A percentile compares a stretch with the other conserved stretches of the same genome.
These are phyloP conservation scores for Geotrichum cucujoidarum DNA, from an alignment of 1,139 yeast species.

Conservation along the genomic window DNA sequence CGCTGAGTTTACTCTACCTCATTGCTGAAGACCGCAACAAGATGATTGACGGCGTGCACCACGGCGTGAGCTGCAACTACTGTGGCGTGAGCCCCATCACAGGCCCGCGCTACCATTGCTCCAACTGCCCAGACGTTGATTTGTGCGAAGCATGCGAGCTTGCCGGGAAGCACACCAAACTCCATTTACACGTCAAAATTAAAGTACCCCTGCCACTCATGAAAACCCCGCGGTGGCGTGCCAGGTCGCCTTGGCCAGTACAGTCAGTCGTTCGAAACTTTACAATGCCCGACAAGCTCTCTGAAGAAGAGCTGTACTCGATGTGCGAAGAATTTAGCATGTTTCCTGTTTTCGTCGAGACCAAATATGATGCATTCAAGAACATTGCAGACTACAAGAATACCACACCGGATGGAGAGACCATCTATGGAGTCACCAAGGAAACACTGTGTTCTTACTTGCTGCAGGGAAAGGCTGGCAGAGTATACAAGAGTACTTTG, in stretches of 20 bases:
- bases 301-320: conserved; percentile 8
- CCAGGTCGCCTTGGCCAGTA: conserved; percentile 21
- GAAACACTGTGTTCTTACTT: conserved; percentile 20
- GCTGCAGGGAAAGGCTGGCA: conserved; percentile 19
- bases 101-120: conserved; percentile 33
- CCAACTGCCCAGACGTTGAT: conserved; percentile 35
- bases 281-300: conserved; percentile 15
- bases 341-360: conserved; percentile 2
- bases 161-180: conserved; percentile 25
- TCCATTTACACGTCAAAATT: conserved; percentile 29
- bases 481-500: conserved; percentile 18
- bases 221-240: conserved; percentile 31
- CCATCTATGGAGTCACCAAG: conserved; percentile 23
- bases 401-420: neutral
- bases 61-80: conserved; percentile 33
- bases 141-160: conserved; percentile 33
- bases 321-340: neutral
- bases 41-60: conserved; percentile 24
- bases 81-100: conserved; percentile 34
- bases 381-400: conserved; percentile 1
- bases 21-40: conserved; percentile 27
- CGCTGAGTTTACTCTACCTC: conserved; percentile 23
- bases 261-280: conserved; percentile 12
- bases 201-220: conserved; percentile 32
- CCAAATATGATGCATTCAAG: conserved; percentile 9